Base-by-base conservation (phyloP, 495 filamentous ascomycete genomes). In the Neurospora hispaniola region DNA sequence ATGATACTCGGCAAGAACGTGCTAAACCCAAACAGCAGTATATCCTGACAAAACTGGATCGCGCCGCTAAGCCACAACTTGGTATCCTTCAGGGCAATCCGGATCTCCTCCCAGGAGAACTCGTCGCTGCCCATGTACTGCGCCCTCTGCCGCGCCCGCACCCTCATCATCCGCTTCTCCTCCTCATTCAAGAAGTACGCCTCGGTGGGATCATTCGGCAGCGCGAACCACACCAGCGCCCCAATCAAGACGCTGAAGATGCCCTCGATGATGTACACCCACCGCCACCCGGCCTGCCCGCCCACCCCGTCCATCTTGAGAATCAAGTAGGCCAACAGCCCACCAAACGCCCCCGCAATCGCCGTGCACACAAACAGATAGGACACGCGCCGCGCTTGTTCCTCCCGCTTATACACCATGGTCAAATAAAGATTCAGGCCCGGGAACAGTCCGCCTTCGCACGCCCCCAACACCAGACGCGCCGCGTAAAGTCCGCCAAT, bases 331-430 rank as follows among this genome's bases (percentile, higher is more conserved):
- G 91, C 92, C 16, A 94, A 86, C 0, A 94, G 84, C 3, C 92
- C 92, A 73, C 93, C 93, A 74, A 95, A 94, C 1, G 92, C 92
- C 0, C 93, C 93, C 3, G 91, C 88, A 0, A 94, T 81, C 4
- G 93, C 91, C 2, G 93, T 91, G 1, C 92, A 91, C 18, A 90
- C 91, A 79, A 94, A 93, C 82, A 97, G 93, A 69, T 95, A 91
- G 8, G 91, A 92, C 40, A 91, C 86, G 2, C 85, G 76, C 35
- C 83, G 78, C 42, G 82, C 84, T 20, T 84, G 81, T 76, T 86
- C 85, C 16, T 80, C 79, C 7, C 81, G 73, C 73, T 81, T 83
- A 73, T 85, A 97, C 89, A 93, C 96, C 81, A 92, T 94, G 0
- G 90, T 92, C 2, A 97, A 84, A 79, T 94, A 96, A 77, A 94